phyloP scores from a whole-genome alignment of 768 basidiomycete genomes.

The Kwoniella botswanensis region DNA sequence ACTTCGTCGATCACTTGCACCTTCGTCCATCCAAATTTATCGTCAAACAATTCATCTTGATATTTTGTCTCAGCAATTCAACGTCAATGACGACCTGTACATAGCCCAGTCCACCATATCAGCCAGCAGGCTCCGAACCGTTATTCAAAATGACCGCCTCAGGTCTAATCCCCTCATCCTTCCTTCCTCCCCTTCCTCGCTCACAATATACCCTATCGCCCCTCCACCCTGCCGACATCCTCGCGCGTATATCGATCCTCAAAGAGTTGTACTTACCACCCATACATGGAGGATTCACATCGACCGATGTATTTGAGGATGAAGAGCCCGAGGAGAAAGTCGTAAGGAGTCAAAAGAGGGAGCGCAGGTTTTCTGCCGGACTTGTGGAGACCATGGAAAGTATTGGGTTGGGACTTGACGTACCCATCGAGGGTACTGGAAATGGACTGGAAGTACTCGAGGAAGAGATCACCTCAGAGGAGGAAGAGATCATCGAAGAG shows the following conservation, averaged over 20 bases:
- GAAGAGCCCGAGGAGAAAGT: slow-evolving; percentile 12
- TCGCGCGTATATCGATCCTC: slow-evolving; percentile 44
- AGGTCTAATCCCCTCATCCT: slow-evolving; percentile 42
- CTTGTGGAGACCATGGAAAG: slow-evolving; percentile 34
- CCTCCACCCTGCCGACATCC: slow-evolving; percentile 27
- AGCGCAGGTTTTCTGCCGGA: slow-evolving; percentile 28
- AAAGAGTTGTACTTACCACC: slow-evolving; percentile 49
- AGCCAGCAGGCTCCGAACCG: no score
- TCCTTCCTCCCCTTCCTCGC: slow-evolving; percentile 53
- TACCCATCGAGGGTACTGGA: slow-evolving; percentile 1
- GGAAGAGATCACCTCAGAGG: slow-evolving; percentile 2
- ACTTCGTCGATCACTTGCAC: slow-evolving; percentile 11
- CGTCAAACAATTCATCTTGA: no score
- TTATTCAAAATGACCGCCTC: not conserved
- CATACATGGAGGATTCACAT: slow-evolving; percentile 46
- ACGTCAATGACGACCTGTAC: not conserved
- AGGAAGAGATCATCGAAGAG: slow-evolving; percentile 19
- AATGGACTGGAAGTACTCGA: not conserved
- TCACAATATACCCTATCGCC: slow-evolving; percentile 44
- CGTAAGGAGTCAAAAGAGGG: slow-evolving; percentile 17
- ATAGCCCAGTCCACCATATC: not conserved
- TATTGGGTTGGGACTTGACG: slow-evolving; percentile 34
- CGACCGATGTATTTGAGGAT: slow-evolving; percentile 24
- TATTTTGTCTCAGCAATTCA: not conserved
- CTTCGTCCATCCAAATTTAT: not conserved